Conservation (phyloP, 2,329 filamentous ascomycete genomes). For the Balansia obtecta region DNA sequence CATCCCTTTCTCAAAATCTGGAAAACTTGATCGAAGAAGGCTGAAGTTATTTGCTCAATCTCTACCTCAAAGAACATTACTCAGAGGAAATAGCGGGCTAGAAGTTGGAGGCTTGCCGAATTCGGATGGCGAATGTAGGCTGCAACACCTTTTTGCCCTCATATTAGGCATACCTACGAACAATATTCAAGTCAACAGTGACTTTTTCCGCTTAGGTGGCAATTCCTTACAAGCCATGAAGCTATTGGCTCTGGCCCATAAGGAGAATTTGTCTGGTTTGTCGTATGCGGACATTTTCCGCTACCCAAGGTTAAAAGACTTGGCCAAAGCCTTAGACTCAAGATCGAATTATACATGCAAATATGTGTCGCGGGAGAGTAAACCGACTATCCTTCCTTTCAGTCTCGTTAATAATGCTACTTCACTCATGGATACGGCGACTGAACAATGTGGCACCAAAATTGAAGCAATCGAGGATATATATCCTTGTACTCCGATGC, state of each 20-base stretch:
- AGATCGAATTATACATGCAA: background rate
- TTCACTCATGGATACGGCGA: background rate
- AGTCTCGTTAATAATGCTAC: background rate
- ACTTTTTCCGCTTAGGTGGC: slow-evolving; percentile 30
- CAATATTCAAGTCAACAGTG: slow-evolving; percentile 17
- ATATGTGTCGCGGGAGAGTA: background rate
- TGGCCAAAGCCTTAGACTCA: slow-evolving; percentile 2
- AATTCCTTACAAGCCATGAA: slow-evolving; percentile 34
- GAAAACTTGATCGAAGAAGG: background rate
- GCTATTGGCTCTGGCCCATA: slow-evolving; percentile 15
- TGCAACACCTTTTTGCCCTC: background rate
- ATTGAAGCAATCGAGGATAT: background rate
- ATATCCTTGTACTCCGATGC: slow-evolving; percentile 1
- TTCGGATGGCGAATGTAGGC: background rate
- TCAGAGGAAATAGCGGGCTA: background rate
- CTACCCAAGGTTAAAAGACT: slow-evolving; percentile 2
- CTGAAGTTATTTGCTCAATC: background rate
- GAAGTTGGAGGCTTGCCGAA: background rate
- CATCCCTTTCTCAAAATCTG: background rate
- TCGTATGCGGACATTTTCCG: slow-evolving; percentile 3
- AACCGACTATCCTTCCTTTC: background rate
- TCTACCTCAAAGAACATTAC: background rate
- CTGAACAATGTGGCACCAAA: background rate
- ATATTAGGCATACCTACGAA: slow-evolving; percentile 14
- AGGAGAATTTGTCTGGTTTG: background rate